Percentiles rank a stretch among this genome's conserved stretches.
Evolutionary conservation across 805 yeast species (phyloP).

Genomic region (Sungouiozyma intestinalis): DNA sequence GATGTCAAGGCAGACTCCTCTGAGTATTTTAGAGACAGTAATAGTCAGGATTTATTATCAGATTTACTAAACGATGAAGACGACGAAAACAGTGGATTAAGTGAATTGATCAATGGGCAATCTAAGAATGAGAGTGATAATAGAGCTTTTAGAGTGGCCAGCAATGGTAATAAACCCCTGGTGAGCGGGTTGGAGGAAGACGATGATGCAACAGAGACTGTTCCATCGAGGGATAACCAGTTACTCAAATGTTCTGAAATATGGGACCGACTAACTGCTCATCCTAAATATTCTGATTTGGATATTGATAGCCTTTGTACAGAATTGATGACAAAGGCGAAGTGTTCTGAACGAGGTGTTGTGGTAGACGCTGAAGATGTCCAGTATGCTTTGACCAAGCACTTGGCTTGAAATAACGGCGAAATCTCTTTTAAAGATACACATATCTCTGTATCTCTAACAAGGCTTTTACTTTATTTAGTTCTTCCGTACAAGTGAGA

Average conservation of each 20-base stretch:
- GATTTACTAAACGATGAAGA: slow-evolving; percentile 5
- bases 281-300: slow-evolving; percentile 85
- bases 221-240: slow-evolving; percentile 56
- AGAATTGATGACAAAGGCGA: slow-evolving; percentile 86
- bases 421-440: too few species aligned
- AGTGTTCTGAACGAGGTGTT: slow-evolving; percentile 88
- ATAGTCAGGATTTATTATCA: neutral
- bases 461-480: too few species aligned
- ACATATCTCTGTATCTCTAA: too few species aligned
- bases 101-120: slow-evolving; percentile 10
- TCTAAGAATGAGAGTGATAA: slow-evolving; percentile 1
- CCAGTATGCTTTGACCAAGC: slow-evolving; percentile 35
- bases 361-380: slow-evolving; percentile 78
- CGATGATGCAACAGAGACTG: slow-evolving; percentile 35
- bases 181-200: too few species aligned
- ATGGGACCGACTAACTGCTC: slow-evolving; percentile 93
- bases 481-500: neutral
- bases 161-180: neutral
- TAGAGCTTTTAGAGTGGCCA: neutral
- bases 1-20: slow-evolving; percentile 10
- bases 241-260: slow-evolving; percentile 76
- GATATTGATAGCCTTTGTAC: slow-evolving; percentile 90
- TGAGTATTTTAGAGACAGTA: slow-evolving; percentile 7
- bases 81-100: slow-evolving; percentile 1
- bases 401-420: slow-evolving; percentile 10